A percentile compares a stretch with the other conserved stretches of the same genome.
Evolutionary conservation across 2,329 filamentous ascomycete species (phyloP).

Genomic region (Spiromastix sp.): DNA sequence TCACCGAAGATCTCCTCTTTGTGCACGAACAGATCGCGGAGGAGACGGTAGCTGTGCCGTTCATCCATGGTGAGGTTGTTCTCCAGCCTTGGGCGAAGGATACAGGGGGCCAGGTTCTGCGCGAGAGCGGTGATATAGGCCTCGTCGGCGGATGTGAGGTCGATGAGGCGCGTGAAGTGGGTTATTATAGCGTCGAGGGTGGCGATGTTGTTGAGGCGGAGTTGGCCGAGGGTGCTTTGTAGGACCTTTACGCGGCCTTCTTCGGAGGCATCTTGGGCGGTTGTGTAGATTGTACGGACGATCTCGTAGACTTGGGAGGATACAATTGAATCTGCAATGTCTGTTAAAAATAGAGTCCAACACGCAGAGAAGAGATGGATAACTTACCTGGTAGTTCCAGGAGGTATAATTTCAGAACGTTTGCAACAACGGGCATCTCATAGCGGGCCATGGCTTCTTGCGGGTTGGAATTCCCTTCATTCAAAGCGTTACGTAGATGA

Average conservation of each 20-base stretch:
- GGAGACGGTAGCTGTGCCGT: constrained; percentile 78
- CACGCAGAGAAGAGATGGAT: neutral
- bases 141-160: constrained; percentile 92
- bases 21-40: constrained; percentile 84
- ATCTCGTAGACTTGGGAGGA: constrained; percentile 99
- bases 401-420: constrained; percentile 85
- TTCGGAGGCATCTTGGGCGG: constrained; percentile 65
- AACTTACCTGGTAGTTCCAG: constrained; percentile 80
- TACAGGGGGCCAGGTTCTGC: constrained; percentile 66
- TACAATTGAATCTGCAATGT: constrained; percentile 72
- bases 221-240: constrained; percentile 88
- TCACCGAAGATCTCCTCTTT: constrained; percentile 95
- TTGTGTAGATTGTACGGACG: constrained; percentile 89
- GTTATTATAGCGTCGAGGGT: constrained; percentile 98
- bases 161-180: constrained; percentile 92
- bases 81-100: constrained; percentile 77
- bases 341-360: constrained; percentile 5
- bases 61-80: constrained; percentile 92
- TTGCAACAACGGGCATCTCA: constrained; percentile 89
- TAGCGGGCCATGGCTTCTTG: constrained; percentile 73
- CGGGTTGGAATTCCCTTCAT: constrained; percentile 73
- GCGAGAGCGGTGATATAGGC: constrained; percentile 67
- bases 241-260: constrained; percentile 76
- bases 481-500: constrained; percentile 69
- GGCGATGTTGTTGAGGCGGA: constrained; percentile 92